phyloP scores from a whole-genome alignment of 2,329 filamentous ascomycete genomes.

The Botryosphaeria dothidea region DNA sequence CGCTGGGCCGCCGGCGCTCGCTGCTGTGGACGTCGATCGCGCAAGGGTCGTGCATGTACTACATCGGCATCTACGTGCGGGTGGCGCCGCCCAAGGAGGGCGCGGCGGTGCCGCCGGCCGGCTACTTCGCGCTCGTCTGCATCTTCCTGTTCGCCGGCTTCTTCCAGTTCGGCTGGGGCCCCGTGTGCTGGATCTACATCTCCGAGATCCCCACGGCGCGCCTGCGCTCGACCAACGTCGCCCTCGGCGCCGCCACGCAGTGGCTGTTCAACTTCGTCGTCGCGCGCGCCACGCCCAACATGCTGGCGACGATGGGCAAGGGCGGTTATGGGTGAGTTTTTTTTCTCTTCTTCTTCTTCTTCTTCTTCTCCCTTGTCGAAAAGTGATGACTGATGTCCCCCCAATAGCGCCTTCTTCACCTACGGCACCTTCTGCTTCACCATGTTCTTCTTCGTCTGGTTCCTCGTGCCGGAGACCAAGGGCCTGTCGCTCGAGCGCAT shows the following conservation, averaged over 20 bases:
- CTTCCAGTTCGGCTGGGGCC: slow-evolving; percentile 66
- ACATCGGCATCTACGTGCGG: slow-evolving; percentile 71
- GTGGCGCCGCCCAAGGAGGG: slow-evolving; percentile 59
- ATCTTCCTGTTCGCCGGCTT: slow-evolving; percentile 72
- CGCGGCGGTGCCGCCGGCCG: slow-evolving; percentile 60
- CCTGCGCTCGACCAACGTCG: slow-evolving; percentile 66
- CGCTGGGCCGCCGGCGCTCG: slow-evolving; percentile 64
- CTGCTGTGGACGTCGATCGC: slow-evolving; percentile 66
- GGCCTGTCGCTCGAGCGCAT: slow-evolving; percentile 63
- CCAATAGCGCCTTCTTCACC: slow-evolving; percentile 69
- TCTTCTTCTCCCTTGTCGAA: no score
- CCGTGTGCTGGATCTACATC: slow-evolving; percentile 72
- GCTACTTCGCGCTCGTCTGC: slow-evolving; percentile 69
- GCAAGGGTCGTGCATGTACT: slow-evolving; percentile 65
- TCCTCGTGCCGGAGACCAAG: slow-evolving; percentile 73
- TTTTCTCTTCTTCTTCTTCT: no score
- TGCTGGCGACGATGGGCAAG: slow-evolving; percentile 59
- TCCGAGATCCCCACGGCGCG: slow-evolving; percentile 70
- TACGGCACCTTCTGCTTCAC: slow-evolving; percentile 66
- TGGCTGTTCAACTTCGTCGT: slow-evolving; percentile 77
- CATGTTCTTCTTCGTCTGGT: slow-evolving; percentile 67
- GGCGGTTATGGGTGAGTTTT: slow-evolving; percentile 31
- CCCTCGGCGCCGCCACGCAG: slow-evolving; percentile 67
- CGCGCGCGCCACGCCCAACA: slow-evolving; percentile 65
- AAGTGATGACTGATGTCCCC: no score